Base-by-base conservation (phyloP, 2,329 filamentous ascomycete genomes). In the Xylariomycetidae sp. region DNA sequence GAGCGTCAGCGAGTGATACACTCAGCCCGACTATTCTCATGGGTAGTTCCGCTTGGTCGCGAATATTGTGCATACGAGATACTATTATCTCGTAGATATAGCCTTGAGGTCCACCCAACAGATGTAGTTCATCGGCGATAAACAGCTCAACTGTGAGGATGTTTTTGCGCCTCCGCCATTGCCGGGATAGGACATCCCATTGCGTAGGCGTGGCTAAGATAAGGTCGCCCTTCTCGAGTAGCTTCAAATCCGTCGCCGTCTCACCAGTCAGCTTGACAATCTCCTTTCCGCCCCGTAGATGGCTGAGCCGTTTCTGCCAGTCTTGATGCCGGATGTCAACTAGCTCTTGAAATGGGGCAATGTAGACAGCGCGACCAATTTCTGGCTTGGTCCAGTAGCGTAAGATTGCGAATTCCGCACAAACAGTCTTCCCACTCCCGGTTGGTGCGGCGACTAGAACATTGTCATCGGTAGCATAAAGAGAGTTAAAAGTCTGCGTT, bases 1-100 rank as follows among this genome's bases (percentile, higher is more conserved):
- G 79, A 31, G 90, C 89, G 56, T 96, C 97, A 5, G 92, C 82
- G 15, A 98, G 72, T 16, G 92, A 94, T 17, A 96, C 92, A 55
- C 88, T 89, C 40, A 98, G 66, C 3, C 88, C 92, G 34, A 98
- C 66, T 29, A 97, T 90, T 32, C 92, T 82, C 66, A 97, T 74
- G 8, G 84, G 79, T 25, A 84, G 80, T 58, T 94, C 85, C 0
- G 87, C 83, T 57, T 96, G 88, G 1, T 87, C 82, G 38, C 88
- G 83, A 56, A 98, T 96, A 44, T 92, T 92, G 57, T 95, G 88
- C 85, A 97, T 96, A 33, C 92, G 83, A 41, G 92, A 96, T n/a
- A 98, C 86, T 33, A 98, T 82, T 33, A 92, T 85, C 67, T 98
- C 92, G 61, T 98, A 98, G 18, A 94, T 74, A 57, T 90, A 94